These are phyloP conservation scores for Mucor plumbeus DNA, from an alignment of 371 early-diverging fungal species.

Conservation along the genomic window DNA sequence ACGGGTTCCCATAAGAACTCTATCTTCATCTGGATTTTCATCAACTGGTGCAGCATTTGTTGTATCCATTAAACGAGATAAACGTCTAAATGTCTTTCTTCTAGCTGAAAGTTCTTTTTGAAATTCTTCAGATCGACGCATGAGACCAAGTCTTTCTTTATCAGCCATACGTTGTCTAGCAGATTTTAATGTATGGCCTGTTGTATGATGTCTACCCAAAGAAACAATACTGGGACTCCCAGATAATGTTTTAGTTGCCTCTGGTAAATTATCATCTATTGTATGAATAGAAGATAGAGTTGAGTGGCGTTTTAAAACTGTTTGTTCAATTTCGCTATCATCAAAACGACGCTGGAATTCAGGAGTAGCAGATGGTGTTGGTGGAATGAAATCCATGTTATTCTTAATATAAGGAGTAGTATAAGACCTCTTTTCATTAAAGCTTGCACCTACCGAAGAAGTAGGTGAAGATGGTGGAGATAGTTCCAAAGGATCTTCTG, in stretches of 20 bases:
- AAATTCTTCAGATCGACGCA: slow-evolving; percentile 48
- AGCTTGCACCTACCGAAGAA: neutral
- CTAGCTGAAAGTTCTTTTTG: slow-evolving; percentile 45
- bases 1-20: slow-evolving; percentile 68
- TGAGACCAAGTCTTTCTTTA: slow-evolving; percentile 26
- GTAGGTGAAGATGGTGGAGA: slow-evolving; percentile 24
- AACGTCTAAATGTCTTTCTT: slow-evolving; percentile 44
- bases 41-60: slow-evolving; percentile 26
- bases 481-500: slow-evolving; percentile 15
- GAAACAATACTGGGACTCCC: slow-evolving; percentile 3
- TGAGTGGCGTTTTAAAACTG: slow-evolving; percentile 24
- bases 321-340: slow-evolving; percentile 1
- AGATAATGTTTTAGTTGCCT: neutral
- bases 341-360: neutral
- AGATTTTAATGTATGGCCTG: slow-evolving; percentile 43
- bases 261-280: neutral
- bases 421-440: slow-evolving; percentile 19
- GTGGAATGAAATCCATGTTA: neutral
- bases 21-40: slow-evolving; percentile 43
- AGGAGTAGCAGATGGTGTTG: slow-evolving; percentile 13
- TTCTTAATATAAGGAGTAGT: slow-evolving; percentile 20
- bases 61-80: slow-evolving; percentile 39
- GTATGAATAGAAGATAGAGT: slow-evolving; percentile 17
- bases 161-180: slow-evolving; percentile 36
- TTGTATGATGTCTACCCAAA: slow-evolving; percentile 45